These are phyloP conservation scores for Kokia cookei DNA, from an alignment of 441 rosid genomes.

Conservation along the genomic window DNA sequence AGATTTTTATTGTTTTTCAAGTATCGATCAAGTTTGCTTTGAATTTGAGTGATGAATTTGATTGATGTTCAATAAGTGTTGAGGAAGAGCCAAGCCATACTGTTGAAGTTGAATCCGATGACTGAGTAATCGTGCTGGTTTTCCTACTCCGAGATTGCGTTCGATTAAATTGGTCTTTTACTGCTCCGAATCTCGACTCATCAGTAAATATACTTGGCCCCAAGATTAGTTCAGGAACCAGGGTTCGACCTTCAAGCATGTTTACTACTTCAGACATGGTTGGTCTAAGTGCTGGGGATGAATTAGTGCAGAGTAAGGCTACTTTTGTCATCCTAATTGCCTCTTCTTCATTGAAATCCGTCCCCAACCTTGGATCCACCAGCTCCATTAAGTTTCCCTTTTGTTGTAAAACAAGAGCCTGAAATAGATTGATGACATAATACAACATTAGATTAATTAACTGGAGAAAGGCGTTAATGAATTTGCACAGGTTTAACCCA, in stretches of 20 bases:
- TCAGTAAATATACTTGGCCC: constrained; percentile 6
- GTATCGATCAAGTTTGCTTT: background rate
- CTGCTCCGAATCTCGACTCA: constrained; percentile 3
- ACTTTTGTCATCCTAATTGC: constrained; percentile 44
- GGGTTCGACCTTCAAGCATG: constrained; percentile 58
- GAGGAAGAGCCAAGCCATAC: background rate
- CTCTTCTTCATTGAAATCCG: constrained; percentile 41
- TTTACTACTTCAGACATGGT: constrained; percentile 62
- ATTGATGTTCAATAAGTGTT: background rate
- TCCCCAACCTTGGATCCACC: constrained; percentile 50
- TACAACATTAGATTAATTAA: background rate
- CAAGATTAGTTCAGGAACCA: constrained; percentile 24
- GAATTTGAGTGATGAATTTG: background rate
- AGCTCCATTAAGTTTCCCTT: constrained; percentile 41
- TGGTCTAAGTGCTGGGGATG: constrained; percentile 44
- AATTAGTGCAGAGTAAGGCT: constrained; percentile 51
- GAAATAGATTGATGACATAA: background rate
- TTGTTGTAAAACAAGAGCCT: constrained; percentile 52
- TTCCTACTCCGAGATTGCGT: background rate
- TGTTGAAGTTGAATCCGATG: background rate
- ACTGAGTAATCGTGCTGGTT: background rate
- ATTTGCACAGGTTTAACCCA: background rate
- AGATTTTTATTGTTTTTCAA: background rate
- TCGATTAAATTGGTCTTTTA: background rate
- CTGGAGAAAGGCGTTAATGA: background rate